Base-by-base conservation (phyloP, 1,284 basidiomycete genomes). In the Athelia psychrophila region DNA sequence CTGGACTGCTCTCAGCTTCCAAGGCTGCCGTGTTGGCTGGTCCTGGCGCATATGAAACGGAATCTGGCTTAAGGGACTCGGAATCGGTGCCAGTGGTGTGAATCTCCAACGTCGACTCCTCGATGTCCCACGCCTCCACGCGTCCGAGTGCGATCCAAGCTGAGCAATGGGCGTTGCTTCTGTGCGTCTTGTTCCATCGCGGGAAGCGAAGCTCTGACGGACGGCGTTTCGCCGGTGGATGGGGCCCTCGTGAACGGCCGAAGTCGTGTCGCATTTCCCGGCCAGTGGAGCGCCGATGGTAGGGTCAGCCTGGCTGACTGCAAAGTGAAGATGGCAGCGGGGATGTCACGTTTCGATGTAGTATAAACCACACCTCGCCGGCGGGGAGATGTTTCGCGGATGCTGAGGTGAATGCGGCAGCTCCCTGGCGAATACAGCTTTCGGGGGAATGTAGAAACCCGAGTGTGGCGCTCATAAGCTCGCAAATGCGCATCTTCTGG, bases 361-460 rank as follows among this genome's bases (percentile, higher is more conserved):
- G 69, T 42, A 98, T 93, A 61, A 94, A 96, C 97, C 97, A 99
- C 10, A 93, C 85, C 63, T 99, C 97, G 40, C 91, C 92, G 2
- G 77, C 68, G 0, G 90, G 87, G 8, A 96, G 78, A 55, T 88
- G 84, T 45, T 86, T 84, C 1, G 91, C 87, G 6, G 91, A 86
- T 1, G 91, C 86, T 1, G 93, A 86, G 46, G 98, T 88, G 64
- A 98, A 92, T 0, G 91, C 87, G 5, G 86, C 86, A 3, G 94
- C 84, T 20, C 33, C 33, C n/a, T 98, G 93, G 54, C 93, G 78
- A 62, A 99, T 91, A 95, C 96, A 98, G n/a, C 84, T 71, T 67
- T 98, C 96, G 0, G 97, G 96, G 68, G 99, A 96, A 60, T 93
- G 96, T 36, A 99, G 72, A 64, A 98, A 95, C 1, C 93, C 91